These are phyloP conservation scores for Cladosporium sphaerospermum DNA, from an alignment of 2,329 filamentous ascomycete genomes.

Conservation along the genomic window DNA sequence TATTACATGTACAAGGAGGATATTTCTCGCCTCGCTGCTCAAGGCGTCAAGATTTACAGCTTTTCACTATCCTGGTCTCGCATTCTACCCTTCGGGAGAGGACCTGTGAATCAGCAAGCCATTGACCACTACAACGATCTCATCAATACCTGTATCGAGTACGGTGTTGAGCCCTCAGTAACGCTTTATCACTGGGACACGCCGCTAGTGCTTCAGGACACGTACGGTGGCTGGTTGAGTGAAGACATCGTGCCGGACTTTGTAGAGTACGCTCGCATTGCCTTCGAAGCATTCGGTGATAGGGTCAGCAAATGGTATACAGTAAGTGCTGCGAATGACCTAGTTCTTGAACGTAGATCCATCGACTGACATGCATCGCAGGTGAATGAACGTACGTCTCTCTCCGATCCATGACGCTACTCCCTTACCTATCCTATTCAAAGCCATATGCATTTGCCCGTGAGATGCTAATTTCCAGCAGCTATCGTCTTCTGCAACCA, in stretches of 20 bases:
- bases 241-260: conserved; percentile 35
- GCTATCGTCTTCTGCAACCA: conserved; percentile 26
- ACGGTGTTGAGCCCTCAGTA: conserved; percentile 39
- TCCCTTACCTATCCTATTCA: no score
- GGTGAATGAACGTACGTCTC: conserved; percentile 1
- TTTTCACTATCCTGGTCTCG: conserved; percentile 45
- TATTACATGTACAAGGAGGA: conserved; percentile 43
- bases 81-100: conserved; percentile 42
- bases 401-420: no score
- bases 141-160: conserved; percentile 34
- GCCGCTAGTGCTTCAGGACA: conserved; percentile 12
- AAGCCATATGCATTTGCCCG: no score
- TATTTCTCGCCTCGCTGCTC: conserved; percentile 33
- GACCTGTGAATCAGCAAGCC: conserved; percentile 41
- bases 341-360: conserved; percentile 26
- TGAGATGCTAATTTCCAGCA: background rate
- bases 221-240: conserved; percentile 26
- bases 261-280: conserved; percentile 35
- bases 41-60: conserved; percentile 30
- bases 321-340: conserved; percentile 24
- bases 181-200: conserved; percentile 43
- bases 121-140: conserved; percentile 43
- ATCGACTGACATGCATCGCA: background rate
- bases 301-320: conserved; percentile 33
- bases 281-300: conserved; percentile 34